Evolutionary conservation across 179 eudicot species (phyloP), one percentile per base, ranked within the genome.

Genomic region (Beta corolliflora): DNA sequence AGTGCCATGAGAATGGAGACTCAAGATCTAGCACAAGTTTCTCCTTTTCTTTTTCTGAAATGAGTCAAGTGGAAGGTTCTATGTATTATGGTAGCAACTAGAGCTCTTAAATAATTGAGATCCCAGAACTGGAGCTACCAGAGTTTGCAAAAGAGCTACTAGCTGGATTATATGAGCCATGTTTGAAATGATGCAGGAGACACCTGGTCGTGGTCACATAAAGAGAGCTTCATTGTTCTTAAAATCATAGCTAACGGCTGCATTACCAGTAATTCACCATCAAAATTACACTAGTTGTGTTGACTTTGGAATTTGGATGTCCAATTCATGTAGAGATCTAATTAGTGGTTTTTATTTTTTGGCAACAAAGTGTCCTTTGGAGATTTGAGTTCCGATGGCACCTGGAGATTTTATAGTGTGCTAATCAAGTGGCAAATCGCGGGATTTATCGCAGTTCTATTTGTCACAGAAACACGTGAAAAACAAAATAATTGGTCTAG

Each of bases 21-120:
- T 44, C 53, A 19, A 44, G 73, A 44, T 69, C 73, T 44, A 69
- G 41, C 53, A 69, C 23, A 44, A 69, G 52, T 90, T 92, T 77
- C 48, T 12, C 23, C 9, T 68, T 67, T 50, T 36, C 41, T 36
- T 36, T 36, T 36, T 36, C 41, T 36, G 41, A 36, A 36, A 36
- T 36, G 48, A 81, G 83, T 11, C 73, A 77, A 14, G 86, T 18
- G n/a, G 84, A 65, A 21, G 73, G 18, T 73, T 76, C 71, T 11
- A 75, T 82, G 84, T 54, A 82, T 60, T 45, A 87, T 82, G 36
- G 87, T 80, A 59, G 81, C 75, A 3, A 87, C 86, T 0, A 80
- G 63, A n/a, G 84, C 85, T 77, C 41, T 80, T 74, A 56, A 29
- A 36, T 0, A 79, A 23, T 56, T 76, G 81, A 8, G 87, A 77